Evolutionary conservation across 106 monocot genomes (phyloP).

Genomic region (Iris macrosiphon): DNA sequence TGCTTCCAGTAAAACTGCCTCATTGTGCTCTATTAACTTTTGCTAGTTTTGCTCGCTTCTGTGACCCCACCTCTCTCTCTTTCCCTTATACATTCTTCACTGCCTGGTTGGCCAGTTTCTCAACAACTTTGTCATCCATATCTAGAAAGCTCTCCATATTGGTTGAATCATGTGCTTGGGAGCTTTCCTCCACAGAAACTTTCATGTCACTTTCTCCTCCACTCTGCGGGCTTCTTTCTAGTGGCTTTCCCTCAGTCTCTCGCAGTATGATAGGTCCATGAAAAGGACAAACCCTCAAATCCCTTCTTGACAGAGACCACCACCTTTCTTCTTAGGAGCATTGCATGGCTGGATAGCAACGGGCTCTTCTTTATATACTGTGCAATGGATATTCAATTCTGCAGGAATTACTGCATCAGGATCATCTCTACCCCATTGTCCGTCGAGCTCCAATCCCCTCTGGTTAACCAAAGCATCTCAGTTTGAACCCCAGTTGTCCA

Average conservation of each 20-base stretch:
- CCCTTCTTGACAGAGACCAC: slow-evolving; percentile 91
- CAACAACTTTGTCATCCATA: slow-evolving; percentile 16
- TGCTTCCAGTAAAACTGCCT: slow-evolving; percentile 69
- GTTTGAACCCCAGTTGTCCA: slow-evolving; percentile 68
- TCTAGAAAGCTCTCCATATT: slow-evolving; percentile 3
- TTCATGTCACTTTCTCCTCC: slow-evolving; percentile 10
- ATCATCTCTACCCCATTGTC: slow-evolving; percentile 96
- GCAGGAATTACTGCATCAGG: slow-evolving; percentile 84
- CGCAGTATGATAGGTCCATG: slow-evolving; percentile 82
- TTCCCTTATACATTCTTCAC: slow-evolving; percentile 68
- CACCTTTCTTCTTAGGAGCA: slow-evolving; percentile 83
- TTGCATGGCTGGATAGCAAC: slow-evolving; percentile 63
- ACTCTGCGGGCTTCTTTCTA: slow-evolving; percentile 11
- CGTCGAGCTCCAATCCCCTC: slow-evolving; percentile 80
- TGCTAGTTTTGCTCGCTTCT: slow-evolving; percentile 69
- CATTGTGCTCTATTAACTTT: slow-evolving; percentile 79
- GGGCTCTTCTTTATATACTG: slow-evolving; percentile 59
- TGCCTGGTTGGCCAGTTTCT: slow-evolving; percentile 54
- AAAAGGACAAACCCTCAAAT: slow-evolving; percentile 72
- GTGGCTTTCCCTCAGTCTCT: slow-evolving; percentile 60
- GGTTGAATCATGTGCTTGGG: not conserved
- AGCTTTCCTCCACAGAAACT: not conserved
- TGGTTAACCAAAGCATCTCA: slow-evolving; percentile 75
- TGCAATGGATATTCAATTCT: slow-evolving; percentile 65
- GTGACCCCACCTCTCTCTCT: slow-evolving; percentile 42